Evolutionary conservation across 768 basidiomycete species (phyloP).

Genomic region (Melanogaster broomeanus): DNA sequence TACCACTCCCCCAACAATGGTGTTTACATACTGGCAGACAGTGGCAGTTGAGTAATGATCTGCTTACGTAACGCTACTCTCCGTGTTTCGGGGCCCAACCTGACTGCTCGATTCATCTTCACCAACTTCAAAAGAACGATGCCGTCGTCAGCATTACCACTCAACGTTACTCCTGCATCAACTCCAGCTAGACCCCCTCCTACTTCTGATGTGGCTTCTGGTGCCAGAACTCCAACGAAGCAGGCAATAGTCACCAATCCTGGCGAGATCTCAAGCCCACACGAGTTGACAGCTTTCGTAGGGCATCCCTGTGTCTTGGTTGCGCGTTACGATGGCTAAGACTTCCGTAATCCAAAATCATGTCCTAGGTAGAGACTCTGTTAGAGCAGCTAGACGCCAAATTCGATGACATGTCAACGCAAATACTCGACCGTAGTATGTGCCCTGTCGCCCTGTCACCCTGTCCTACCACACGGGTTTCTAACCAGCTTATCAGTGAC

Average conservation of each 20-base stretch:
- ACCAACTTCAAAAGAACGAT: conserved; percentile 11
- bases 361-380: conserved; percentile 77
- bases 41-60: no score
- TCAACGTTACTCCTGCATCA: conserved; percentile 59
- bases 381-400: conserved; percentile 86
- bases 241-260: conserved; percentile 37
- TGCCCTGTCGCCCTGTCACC: conserved; percentile 18
- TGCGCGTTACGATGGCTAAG: not conserved
- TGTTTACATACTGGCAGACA: no score
- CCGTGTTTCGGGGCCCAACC: no score
- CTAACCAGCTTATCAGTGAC: conserved; percentile 57
- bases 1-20: no score
- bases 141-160: conserved; percentile 62
- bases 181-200: conserved; percentile 48
- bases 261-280: conserved; percentile 85
- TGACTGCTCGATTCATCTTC: no score
- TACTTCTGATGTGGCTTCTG: conserved; percentile 22
- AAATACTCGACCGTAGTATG: conserved; percentile 84
- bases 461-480: not conserved
- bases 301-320: conserved; percentile 35
- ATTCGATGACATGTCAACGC: conserved; percentile 91
- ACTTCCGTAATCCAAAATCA: not conserved
- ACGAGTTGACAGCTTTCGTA: conserved; percentile 93
- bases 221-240: conserved; percentile 48
- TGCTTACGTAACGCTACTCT: no score